Evolutionary conservation across 495 filamentous ascomycete species (phyloP), one percentile per base, ranked within the genome.

Genomic region (Penicillium desertorum): DNA sequence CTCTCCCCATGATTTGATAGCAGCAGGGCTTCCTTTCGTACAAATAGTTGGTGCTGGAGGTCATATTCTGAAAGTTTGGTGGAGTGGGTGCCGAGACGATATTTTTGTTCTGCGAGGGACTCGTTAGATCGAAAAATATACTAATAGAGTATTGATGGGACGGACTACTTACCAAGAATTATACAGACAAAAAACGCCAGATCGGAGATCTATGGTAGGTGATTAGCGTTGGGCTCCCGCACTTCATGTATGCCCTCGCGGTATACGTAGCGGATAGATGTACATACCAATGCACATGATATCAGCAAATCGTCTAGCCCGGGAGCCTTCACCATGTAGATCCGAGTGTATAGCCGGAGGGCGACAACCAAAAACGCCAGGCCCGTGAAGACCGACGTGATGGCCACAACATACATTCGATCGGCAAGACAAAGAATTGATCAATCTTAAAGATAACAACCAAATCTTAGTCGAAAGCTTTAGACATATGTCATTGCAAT

Each of bases 291-390:
- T 22, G 73, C 62, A 17, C 50, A 8, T 2, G 58, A 19, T 42
- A 78, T 62, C 14, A 72, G 25, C 46, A 69, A 45, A 54, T 78
- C 76, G 60, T 78, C 76, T 57, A 62, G 62, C 8, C 72, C 73
- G 11, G 69, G 63, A 8, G 58, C 65, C 48, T 66, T 67, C n/a
- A 73, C 51, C 12, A 75, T 27, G n/a, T 56, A 48, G 19, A 72
- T 56, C 27, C 75, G 61, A 42, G 66, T 71, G 30, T 60, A 70
- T 34, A 78, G 45, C 16, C 75, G 69, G 14, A 75, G 25, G 1
- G 51, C 61, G 30, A 77, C 71, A 16, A 62, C 45, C 4, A 76
- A n/a, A 19, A 49, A 37, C 6, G 73, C 53, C 39, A 76, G 39
- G 19, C 22, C 43, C 6, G 67, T 63, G 27, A 76, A 70, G 17